A percentile compares a stretch with the other conserved stretches of the same genome.
These are phyloP conservation scores for Alloteropsis semialata DNA, from an alignment of 176 grass and related monocot genomes.

Conservation along the genomic window DNA sequence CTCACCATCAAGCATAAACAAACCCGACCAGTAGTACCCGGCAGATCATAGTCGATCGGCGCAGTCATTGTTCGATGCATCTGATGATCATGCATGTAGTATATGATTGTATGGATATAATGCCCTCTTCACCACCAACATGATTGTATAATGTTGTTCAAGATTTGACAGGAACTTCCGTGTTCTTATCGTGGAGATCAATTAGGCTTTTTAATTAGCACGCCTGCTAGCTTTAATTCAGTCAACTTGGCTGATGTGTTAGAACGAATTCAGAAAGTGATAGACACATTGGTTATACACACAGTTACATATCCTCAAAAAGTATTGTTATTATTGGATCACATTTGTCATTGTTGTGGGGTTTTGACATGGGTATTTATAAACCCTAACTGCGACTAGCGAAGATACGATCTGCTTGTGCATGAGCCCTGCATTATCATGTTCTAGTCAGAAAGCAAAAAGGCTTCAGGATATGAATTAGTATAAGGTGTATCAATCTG, in stretches of 20 bases:
- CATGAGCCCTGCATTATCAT: neutral
- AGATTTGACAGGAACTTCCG: slow-evolving; percentile 34
- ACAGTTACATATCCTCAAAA: neutral
- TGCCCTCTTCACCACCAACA: slow-evolving; percentile 20
- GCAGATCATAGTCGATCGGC: neutral
- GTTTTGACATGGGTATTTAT: slow-evolving; percentile 11
- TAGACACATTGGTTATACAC: neutral
- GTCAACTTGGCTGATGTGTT: slow-evolving; percentile 7
- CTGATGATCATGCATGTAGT: slow-evolving; percentile 27
- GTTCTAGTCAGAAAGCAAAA: slow-evolving; percentile 4
- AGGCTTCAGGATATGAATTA: neutral
- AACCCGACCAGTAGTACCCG: neutral
- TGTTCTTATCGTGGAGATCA: slow-evolving; percentile 11
- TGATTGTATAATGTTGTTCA: slow-evolving; percentile 30
- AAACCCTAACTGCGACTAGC: neutral
- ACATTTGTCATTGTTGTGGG: neutral
- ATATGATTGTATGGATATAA: neutral
- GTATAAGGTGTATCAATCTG: neutral
- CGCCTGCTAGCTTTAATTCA: slow-evolving; percentile 18
- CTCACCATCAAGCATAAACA: slow-evolving; percentile 32
- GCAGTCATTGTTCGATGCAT: slow-evolving; percentile 27
- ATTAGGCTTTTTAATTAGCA: slow-evolving; percentile 27
- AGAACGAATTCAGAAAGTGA: slow-evolving; percentile 28
- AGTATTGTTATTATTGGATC: neutral
- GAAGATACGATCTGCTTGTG: neutral